Evolutionary conservation across 371 early-diverging fungal species (phyloP), one percentile per base, ranked within the genome.

Genomic region (Nematocida homosporus): DNA sequence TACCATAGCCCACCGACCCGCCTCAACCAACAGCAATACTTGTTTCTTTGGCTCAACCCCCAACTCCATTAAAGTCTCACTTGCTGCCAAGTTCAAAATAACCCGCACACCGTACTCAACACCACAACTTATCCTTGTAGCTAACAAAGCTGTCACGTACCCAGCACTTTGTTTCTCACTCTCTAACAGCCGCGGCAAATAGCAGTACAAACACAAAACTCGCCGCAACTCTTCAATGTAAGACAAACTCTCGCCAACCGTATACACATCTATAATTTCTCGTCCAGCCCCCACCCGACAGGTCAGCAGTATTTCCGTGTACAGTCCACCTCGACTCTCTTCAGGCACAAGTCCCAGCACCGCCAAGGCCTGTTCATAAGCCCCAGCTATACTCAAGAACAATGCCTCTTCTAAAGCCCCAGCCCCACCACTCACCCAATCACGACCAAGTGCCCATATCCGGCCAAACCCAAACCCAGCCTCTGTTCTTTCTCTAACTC

Each of bases 401-500:
- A 56, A 50, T 44, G 32, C 20, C 5, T 20, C 47, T 40, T 66
- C 18, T 54, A n/a, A 20, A 54, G 5, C 6, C 53, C 6, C n/a
- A 10, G 23, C 1, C 2, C 3, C 13, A 35, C 66, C 1, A 27
- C 18, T 5, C 53, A 34, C 3, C 40, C 13, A n/a, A 51, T 6
- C 35, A 41, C 56, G 53, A 16, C 66, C 66, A 0, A 66, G 25
- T 3, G 53, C 16, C 66, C 66, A 66, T 20, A 66, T 16, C 1
- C 56, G 29, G 6, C 56, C 53, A 37, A 66, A 8, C 1, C 42
- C 37, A 51, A 66, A 66, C 10, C 18, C 6, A 10, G 10, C 38
- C n/a, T 55, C 6, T 0, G 32, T 20, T 25, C 13, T 56, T 8
- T 37, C 29, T 8, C n/a, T 16, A 13, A 38, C 29, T 55, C 20